Percentiles rank a stretch among this genome's conserved stretches.
phyloP scores from a whole-genome alignment of 139 green algal genomes.

The Diplosphaera chodatii region DNA sequence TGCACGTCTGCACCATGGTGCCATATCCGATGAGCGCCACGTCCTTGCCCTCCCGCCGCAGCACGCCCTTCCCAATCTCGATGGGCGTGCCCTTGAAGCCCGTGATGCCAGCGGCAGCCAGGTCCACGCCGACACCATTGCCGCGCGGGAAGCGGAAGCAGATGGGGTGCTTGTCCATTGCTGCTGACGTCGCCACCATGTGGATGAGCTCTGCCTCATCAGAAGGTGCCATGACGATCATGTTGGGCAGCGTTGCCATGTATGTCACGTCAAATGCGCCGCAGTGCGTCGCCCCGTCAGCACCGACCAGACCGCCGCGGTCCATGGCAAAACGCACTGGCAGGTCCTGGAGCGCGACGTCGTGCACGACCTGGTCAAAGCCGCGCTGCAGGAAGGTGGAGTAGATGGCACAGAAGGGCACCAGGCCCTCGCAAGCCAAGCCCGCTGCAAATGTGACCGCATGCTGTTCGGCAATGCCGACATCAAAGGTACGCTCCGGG shows the following conservation, averaged over 20 bases:
- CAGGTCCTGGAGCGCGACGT: conserved; percentile 95
- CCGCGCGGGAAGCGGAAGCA: conserved; percentile 92
- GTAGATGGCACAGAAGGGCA: conserved; percentile 95
- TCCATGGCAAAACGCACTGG: conserved; percentile 99
- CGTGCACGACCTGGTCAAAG: conserved; percentile 96
- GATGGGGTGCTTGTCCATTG: conserved; percentile 90
- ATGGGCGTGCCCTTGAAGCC: conserved; percentile 83
- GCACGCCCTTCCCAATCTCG: conserved; percentile 82
- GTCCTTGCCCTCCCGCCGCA: conserved; percentile 81
- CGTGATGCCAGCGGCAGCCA: conserved; percentile 63
- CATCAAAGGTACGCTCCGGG: conserved; percentile 90
- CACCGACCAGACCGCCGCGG: conserved; percentile 92
- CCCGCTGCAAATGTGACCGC: conserved; percentile 89
- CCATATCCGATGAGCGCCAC: conserved; percentile 91
- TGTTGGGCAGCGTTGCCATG: conserved; percentile 95
- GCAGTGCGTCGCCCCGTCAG: conserved; percentile 94
- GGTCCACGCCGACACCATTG: conserved; percentile 90
- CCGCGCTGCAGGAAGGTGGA: conserved; percentile 96
- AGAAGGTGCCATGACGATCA: conserved; percentile 94
- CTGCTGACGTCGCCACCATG: conserved; percentile 78
- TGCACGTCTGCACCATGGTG: conserved; percentile 71
- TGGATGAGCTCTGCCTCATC: conserved; percentile 93
- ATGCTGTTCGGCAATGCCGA: conserved; percentile 96
- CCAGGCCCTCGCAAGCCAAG: conserved; percentile 89
- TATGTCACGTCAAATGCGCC: conserved; percentile 92